These are phyloP conservation scores for Phytopythium ostracodes DNA, from an alignment of 352 stramenopile species.

Conservation along the genomic window DNA sequence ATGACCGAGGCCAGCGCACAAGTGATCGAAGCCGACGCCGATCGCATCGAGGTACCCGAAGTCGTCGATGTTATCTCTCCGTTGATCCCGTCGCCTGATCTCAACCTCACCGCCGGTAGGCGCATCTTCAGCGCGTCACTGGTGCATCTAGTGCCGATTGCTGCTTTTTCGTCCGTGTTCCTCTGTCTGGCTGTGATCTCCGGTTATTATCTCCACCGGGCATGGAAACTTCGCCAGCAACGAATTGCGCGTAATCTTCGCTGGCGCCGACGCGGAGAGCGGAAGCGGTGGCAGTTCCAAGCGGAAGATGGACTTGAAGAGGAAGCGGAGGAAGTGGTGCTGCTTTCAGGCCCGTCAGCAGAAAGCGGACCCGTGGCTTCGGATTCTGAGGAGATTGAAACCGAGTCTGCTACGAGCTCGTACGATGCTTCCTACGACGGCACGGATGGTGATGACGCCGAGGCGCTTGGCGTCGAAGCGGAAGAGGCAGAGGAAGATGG, in stretches of 20 bases:
- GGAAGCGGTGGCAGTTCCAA: not conserved
- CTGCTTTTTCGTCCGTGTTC: constrained; percentile 2
- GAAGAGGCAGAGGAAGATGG: not conserved
- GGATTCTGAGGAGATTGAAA: constrained; percentile 5
- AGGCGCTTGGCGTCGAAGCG: not conserved
- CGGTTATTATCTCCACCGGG: constrained; percentile 23
- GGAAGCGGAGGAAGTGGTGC: constrained; percentile 41
- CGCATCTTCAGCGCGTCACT: not conserved
- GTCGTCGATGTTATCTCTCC: not conserved
- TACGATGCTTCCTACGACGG: not conserved
- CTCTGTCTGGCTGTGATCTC: constrained; percentile 17
- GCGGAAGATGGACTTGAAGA: constrained; percentile 21
- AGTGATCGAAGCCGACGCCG: not conserved
- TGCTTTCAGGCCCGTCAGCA: constrained; percentile 21
- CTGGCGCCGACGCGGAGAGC: constrained; percentile 20
- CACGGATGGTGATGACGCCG: not conserved
- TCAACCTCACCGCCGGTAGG: not conserved
- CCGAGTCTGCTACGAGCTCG: not conserved
- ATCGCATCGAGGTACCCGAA: not conserved
- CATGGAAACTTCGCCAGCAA: constrained; percentile 16
- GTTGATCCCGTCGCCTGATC: not conserved
- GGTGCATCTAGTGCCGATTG: not conserved
- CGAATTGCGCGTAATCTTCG: constrained; percentile 8
- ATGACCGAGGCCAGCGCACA: not conserved
- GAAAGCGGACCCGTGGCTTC: constrained; percentile 12